Percentiles rank a stretch among this genome's conserved stretches.
Conservation (phyloP, 441 rosid genomes). For the Adansonia grandidieri region DNA sequence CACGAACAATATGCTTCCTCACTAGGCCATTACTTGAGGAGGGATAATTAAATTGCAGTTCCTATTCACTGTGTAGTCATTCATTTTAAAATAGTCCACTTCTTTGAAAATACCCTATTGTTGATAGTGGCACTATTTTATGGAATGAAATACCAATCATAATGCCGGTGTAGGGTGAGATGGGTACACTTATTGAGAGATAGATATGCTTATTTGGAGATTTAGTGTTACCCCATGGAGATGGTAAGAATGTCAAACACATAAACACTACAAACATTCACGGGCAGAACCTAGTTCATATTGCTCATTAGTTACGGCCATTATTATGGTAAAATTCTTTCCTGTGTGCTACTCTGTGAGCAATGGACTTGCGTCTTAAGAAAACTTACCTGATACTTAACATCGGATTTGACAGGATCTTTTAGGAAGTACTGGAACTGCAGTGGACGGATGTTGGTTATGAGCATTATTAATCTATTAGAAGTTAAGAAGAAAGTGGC, state of each 20-base stretch:
- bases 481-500: neutral
- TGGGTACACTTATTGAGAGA: neutral
- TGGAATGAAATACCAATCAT: neutral
- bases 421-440: slow-evolving; percentile 93
- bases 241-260: neutral
- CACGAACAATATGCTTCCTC: too few species aligned
- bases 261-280: neutral
- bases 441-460: slow-evolving; percentile 22
- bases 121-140: neutral
- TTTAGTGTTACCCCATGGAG: neutral
- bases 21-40: neutral
- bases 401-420: slow-evolving; percentile 95
- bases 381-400: slow-evolving; percentile 79
- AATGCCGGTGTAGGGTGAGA: neutral
- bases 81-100: neutral
- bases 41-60: neutral
- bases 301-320: neutral
- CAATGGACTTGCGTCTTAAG: neutral
- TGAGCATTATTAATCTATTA: neutral
- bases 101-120: neutral
- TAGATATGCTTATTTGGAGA: neutral
- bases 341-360: neutral
- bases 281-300: neutral
- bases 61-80: neutral
- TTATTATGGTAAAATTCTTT: neutral